These are phyloP conservation scores for Boletus rubropictus DNA, from an alignment of 768 basidiomycete genomes.

Conservation along the genomic window DNA sequence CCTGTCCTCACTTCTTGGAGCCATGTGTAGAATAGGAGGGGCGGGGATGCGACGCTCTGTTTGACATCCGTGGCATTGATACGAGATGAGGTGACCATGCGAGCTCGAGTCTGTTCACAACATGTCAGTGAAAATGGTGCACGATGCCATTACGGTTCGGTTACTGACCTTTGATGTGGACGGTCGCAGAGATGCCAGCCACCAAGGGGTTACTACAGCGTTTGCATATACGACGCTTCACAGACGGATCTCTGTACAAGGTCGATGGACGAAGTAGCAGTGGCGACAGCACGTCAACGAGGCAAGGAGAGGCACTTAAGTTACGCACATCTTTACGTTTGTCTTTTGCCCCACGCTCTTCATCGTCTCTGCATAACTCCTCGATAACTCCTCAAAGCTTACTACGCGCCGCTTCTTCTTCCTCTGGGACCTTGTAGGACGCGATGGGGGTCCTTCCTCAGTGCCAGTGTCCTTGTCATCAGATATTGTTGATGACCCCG, in stretches of 20 bases:
- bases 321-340: constrained; percentile 64
- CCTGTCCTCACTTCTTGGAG: background rate
- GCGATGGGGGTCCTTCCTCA: background rate
- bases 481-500: background rate
- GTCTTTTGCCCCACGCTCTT: constrained; percentile 68
- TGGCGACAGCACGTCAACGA: background rate
- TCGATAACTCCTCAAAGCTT: constrained; percentile 49
- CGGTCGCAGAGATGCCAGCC: constrained; percentile 59
- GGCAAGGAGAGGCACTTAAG: background rate
- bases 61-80: constrained; percentile 57
- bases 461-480: background rate
- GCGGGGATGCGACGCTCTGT: constrained; percentile 61
- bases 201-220: constrained; percentile 59
- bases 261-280: background rate
- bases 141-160: background rate
- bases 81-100: constrained; percentile 52
- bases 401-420: constrained; percentile 28
- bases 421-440: background rate
- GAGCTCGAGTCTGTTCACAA: constrained; percentile 33
- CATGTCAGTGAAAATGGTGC: constrained; percentile 15
- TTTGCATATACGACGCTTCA: constrained; percentile 80
- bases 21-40: constrained; percentile 37
- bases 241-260: constrained; percentile 59
- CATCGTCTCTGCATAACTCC: constrained; percentile 62
- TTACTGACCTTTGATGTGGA: constrained; percentile 59